Evolutionary conservation across 2,329 filamentous ascomycete genomes (phyloP), one percentile per base, ranked within the genome.

Genomic region (Calonectria crousiana): DNA sequence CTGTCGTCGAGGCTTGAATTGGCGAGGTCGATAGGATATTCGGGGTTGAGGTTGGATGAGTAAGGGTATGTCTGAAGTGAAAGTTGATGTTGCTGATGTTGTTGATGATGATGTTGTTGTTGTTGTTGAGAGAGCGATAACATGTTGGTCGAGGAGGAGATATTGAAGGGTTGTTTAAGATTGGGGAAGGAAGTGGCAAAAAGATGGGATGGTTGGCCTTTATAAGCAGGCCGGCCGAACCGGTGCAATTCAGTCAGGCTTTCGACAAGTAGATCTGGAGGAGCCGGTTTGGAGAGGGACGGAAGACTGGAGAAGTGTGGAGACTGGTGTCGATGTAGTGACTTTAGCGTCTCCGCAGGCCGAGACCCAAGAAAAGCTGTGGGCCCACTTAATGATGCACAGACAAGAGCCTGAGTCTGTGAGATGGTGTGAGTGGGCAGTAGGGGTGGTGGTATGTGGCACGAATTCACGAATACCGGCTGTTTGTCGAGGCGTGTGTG

Each of bases 111-210:
- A 44, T 51, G 64, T 5, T 60, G 76, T 60, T 79, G 75, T 32
- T 78, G 73, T 76, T 81, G 79, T 75, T 80, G 77, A 58, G 81
- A 76, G 71, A 82, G 76, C 74, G 81, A 82, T 79, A 82, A 76
- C 81, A 82, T 82, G 77, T 62, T 82, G 80, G 70, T 79, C 47
- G 68, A 74, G 75, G 47, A 72, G 51, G 67, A 41, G 64, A 64
- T 77, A 60, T 44, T 72, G 69, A 51, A 41, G 49, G 32, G 69
- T 76, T 75, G 77, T 75, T 79, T 79, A 79, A 75, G 64, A 69
- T 79, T 79, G 73, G 51, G 49, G 71, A 64, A 60, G 49, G 58
- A 71, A 73, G 79, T 81, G 79, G 79, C 79, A 68, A 78, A 76
- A 76, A 78, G 72, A 76, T 69, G 75, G 79, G 77, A 78, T 77